A percentile compares a stretch with the other conserved stretches of the same genome.
These are phyloP conservation scores for Chaetoceros tenuissimus DNA, from an alignment of 108 stramenopile genomes.

Conservation along the genomic window DNA sequence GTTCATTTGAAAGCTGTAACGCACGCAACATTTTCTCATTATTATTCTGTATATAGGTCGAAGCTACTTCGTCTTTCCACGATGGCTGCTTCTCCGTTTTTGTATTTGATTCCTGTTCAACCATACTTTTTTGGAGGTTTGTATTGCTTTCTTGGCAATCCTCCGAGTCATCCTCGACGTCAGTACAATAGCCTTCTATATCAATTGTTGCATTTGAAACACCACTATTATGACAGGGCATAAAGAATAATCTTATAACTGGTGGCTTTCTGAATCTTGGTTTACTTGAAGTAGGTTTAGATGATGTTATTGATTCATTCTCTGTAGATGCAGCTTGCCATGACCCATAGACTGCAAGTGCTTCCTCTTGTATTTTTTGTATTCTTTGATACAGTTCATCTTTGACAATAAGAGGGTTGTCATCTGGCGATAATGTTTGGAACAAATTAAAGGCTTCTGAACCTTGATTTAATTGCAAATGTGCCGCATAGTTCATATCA, in stretches of 20 bases:
- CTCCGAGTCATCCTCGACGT: slow-evolving; percentile 30
- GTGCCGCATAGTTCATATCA: neutral
- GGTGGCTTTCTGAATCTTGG: neutral
- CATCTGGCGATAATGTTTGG: slow-evolving; percentile 28
- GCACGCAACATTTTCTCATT: neutral
- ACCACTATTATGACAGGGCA: neutral
- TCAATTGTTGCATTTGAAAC: slow-evolving; percentile 12
- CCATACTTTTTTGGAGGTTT: neutral
- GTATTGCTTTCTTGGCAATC: neutral
- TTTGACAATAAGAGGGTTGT: slow-evolving; percentile 22
- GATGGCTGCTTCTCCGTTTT: neutral
- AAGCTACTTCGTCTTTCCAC: neutral
- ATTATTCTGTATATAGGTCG: neutral
- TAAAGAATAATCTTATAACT: neutral
- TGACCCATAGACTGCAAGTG: neutral
- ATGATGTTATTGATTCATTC: neutral
- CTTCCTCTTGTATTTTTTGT: neutral
- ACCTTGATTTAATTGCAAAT: neutral
- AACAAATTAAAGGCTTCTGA: slow-evolving; percentile 32
- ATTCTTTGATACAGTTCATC: slow-evolving; percentile 12
- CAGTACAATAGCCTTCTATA: slow-evolving; percentile 44
- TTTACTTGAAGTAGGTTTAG: neutral
- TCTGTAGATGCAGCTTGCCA: neutral
- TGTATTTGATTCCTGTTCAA: neutral
- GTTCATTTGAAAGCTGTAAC: neutral